Conservation (phyloP, 495 filamentous ascomycete species). For the Hyaloscypha bicolor region DNA sequence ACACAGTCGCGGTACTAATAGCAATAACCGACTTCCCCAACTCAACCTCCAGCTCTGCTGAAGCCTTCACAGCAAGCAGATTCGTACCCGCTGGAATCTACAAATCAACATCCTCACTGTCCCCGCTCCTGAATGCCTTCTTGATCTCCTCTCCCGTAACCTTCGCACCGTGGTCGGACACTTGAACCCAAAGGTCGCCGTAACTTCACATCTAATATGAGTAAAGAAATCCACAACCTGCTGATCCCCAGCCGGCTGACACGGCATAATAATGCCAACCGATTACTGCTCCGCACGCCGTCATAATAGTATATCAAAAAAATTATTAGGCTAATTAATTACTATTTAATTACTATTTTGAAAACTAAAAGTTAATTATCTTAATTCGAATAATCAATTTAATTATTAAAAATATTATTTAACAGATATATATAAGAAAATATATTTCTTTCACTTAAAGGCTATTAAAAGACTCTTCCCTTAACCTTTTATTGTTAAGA, state of each 20-base stretch:
- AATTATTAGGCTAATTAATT: too few relatives aligned
- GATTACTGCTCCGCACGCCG: background rate
- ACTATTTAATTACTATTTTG: too few relatives aligned
- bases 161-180: conserved; percentile 14
- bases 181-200: conserved; percentile 11
- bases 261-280: conserved; percentile 22
- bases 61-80: conserved; percentile 14
- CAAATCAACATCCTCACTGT: conserved; percentile 14
- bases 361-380: too few relatives aligned
- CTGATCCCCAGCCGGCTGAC: conserved; percentile 17
- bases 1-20: conserved; percentile 21
- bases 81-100: conserved; percentile 22
- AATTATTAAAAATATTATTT: too few relatives aligned
- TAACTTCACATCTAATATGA: conserved; percentile 18
- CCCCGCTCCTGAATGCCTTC: conserved; percentile 7
- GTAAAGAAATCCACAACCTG: conserved; percentile 24
- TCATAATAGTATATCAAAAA: too few relatives aligned
- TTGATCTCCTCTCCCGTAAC: conserved; percentile 16
- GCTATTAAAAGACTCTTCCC: too few relatives aligned
- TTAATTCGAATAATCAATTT: too few relatives aligned
- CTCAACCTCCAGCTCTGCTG: conserved; percentile 19
- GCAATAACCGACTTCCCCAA: conserved; percentile 23
- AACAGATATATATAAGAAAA: too few relatives aligned
- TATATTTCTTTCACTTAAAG: too few relatives aligned
- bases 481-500: too few relatives aligned